These are phyloP conservation scores for Aurantiochytrium sp. DNA, from an alignment of 108 stramenopile genomes.

Conservation along the genomic window DNA sequence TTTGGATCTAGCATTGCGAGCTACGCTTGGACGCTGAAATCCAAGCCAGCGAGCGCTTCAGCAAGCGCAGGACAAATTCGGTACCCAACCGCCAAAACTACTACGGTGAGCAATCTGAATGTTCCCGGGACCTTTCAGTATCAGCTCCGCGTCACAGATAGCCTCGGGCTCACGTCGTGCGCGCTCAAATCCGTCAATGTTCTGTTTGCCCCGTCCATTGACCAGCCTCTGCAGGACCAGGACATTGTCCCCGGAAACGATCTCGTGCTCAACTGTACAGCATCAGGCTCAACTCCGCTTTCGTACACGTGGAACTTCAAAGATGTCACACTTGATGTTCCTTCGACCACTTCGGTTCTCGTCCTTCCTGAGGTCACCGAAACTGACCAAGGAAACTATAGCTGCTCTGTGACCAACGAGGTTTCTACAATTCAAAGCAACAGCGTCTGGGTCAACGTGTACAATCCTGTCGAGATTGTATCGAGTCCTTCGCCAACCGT, in stretches of 20 bases:
- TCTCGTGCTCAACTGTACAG: neutral
- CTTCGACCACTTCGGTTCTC: neutral
- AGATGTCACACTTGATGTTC: neutral
- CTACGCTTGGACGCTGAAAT: neutral
- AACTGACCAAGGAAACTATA: conserved; percentile 16
- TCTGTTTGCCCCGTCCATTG: neutral
- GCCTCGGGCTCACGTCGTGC: neutral
- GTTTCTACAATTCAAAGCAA: neutral
- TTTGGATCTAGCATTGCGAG: neutral
- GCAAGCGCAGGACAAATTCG: neutral
- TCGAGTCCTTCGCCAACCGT: neutral
- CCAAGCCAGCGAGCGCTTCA: neutral
- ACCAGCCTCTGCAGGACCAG: neutral
- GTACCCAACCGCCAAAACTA: neutral
- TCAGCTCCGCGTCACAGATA: neutral
- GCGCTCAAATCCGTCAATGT: neutral
- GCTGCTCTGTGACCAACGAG: neutral
- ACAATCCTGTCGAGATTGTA: neutral
- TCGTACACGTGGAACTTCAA: neutral
- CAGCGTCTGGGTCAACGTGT: neutral
- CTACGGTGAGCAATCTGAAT: neutral
- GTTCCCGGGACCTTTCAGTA: neutral
- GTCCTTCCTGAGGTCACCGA: neutral
- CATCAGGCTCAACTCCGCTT: neutral
- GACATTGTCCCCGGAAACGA: neutral